These are phyloP conservation scores for Leptodermis oblonga DNA, from an alignment of 257 asterid genomes.

Conservation along the genomic window DNA sequence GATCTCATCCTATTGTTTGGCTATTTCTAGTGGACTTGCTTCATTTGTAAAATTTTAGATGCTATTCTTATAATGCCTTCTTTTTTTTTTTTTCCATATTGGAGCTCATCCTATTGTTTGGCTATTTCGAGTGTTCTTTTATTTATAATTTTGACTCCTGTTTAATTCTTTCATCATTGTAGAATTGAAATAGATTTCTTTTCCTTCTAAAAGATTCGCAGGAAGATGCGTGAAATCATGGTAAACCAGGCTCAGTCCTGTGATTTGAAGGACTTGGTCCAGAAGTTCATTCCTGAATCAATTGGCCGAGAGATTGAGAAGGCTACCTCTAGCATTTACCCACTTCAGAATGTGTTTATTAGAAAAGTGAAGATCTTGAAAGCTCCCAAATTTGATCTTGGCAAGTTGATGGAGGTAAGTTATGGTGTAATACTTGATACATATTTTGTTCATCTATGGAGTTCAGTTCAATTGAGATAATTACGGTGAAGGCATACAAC, in stretches of 20 bases:
- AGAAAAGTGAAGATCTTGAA: conserved; percentile 81
- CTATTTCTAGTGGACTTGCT: neutral
- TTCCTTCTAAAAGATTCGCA: conserved; percentile 48
- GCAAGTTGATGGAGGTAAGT: conserved; percentile 70
- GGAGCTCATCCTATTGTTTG: neutral
- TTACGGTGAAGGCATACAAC: no score
- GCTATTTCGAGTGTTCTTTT: neutral
- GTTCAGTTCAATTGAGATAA: no score
- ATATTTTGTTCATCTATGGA: no score
- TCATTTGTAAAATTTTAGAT: no score
- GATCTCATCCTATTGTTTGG: no score
- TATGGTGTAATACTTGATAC: no score
- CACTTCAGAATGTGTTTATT: conserved; percentile 70
- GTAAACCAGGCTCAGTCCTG: conserved; percentile 67
- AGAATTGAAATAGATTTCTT: neutral
- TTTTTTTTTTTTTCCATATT: no score
- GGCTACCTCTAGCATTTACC: conserved; percentile 73
- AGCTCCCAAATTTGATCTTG: conserved; percentile 81
- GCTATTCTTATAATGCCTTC: neutral
- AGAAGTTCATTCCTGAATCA: conserved; percentile 75
- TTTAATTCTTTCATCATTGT: neutral
- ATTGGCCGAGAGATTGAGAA: conserved; percentile 85
- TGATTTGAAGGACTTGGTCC: conserved; percentile 72
- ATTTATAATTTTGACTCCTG: neutral
- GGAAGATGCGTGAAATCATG: conserved; percentile 90